phyloP scores from a whole-genome alignment of 371 early-diverging fungal genomes.

The Mucor racemosus region DNA sequence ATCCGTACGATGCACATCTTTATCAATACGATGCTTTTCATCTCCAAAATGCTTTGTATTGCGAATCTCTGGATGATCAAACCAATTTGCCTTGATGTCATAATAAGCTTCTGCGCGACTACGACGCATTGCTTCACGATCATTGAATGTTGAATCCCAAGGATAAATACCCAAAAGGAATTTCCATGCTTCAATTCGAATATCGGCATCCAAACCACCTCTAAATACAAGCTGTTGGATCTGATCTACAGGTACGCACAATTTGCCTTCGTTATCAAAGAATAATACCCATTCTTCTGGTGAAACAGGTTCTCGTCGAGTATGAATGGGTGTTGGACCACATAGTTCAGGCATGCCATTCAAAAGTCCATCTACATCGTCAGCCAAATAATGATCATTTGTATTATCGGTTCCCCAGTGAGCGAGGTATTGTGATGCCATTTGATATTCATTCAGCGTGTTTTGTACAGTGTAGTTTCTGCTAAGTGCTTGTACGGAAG shows the following conservation, averaged over 20 bases:
- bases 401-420: conserved; percentile 62
- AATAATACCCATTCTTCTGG: conserved; percentile 80
- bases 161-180: conserved; percentile 85
- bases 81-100: conserved; percentile 81
- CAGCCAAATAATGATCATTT: conserved; percentile 18
- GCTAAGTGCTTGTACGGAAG: conserved; percentile 35
- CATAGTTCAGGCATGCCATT: conserved; percentile 38
- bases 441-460: conserved; percentile 75
- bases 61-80: conserved; percentile 63
- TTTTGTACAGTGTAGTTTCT: conserved; percentile 54
- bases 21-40: conserved; percentile 88
- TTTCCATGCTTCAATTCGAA: conserved; percentile 90
- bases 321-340: conserved; percentile 35
- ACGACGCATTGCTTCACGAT: conserved; percentile 68
- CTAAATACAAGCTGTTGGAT: conserved; percentile 72
- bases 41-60: conserved; percentile 71
- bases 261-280: conserved; percentile 68
- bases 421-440: conserved; percentile 79
- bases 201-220: conserved; percentile 84
- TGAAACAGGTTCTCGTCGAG: conserved; percentile 59
- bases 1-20: conserved; percentile 95
- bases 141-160: conserved; percentile 81
- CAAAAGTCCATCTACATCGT: conserved; percentile 33
- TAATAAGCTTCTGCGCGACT: conserved; percentile 77
- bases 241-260: conserved; percentile 54